Evolutionary conservation across 1,139 yeast species (phyloP).

Genomic region (Nadsonia starkeyi-henricii): DNA sequence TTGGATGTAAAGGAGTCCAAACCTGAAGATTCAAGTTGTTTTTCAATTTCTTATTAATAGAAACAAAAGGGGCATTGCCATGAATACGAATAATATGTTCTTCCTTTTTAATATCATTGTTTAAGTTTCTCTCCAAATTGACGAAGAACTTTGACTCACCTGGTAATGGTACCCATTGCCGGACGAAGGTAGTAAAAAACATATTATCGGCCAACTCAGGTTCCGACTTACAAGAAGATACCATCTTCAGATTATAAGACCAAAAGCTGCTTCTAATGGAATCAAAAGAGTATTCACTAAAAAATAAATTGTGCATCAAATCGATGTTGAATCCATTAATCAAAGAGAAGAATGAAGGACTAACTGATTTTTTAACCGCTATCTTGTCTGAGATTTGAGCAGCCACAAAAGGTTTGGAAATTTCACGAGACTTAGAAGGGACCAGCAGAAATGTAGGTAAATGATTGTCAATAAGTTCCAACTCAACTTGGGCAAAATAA

Average conservation of each 20-base stretch:
- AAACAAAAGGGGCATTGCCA: conserved; percentile 66
- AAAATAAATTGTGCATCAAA: conserved; percentile 4
- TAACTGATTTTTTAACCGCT: not conserved
- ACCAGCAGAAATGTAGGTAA: not conserved
- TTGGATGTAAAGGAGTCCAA: conserved; percentile 15
- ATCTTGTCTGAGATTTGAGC: not conserved
- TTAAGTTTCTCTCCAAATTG: conserved; percentile 7
- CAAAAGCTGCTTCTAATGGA: conserved; percentile 9
- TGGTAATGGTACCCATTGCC: conserved; percentile 21
- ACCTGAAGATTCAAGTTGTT: conserved; percentile 23
- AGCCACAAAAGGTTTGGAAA: not conserved
- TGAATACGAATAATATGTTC: conserved; percentile 35
- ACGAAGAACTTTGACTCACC: not conserved
- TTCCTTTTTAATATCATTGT: not conserved
- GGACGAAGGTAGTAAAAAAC: conserved; percentile 47
- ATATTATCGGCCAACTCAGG: not conserved
- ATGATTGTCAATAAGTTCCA: not conserved
- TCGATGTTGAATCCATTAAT: not conserved
- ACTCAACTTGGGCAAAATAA: not conserved
- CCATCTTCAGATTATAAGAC: not conserved
- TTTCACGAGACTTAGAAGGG: conserved; percentile 1
- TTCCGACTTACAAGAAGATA: not conserved
- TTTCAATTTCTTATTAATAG: conserved; percentile 27
- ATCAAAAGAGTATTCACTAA: conserved; percentile 8
- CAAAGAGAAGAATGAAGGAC: not conserved